phyloP scores from a whole-genome alignment of 2,329 filamentous ascomycete genomes.

The Diaporthe nobilis region DNA sequence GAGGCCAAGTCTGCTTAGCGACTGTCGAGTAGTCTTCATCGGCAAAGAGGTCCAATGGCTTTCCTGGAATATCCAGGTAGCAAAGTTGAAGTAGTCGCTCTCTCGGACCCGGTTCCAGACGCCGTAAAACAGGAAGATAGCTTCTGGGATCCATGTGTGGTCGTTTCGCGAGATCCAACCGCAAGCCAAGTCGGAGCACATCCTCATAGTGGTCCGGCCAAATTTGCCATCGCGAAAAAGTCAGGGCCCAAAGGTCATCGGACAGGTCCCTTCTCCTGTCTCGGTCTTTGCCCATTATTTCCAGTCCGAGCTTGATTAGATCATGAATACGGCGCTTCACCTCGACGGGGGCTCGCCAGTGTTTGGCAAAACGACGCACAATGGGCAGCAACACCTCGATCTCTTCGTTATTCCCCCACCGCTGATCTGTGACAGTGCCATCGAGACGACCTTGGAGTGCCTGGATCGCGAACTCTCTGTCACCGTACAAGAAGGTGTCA shows the following conservation, averaged over 20 bases:
- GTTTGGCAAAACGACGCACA: background rate
- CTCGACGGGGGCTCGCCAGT: background rate
- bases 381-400: conserved; percentile 19
- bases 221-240: conserved; percentile 26
- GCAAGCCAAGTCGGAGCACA: conserved; percentile 8
- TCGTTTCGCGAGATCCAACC: conserved; percentile 1
- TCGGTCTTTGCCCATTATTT: background rate
- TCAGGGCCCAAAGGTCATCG: conserved; percentile 1
- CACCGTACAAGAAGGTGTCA: background rate
- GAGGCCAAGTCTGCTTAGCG: conserved; percentile 20
- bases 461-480: conserved; percentile 22
- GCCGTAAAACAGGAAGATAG: conserved; percentile 7
- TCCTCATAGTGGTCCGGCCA: conserved; percentile 27
- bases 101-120: background rate
- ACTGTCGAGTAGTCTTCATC: background rate
- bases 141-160: background rate
- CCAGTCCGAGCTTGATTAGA: conserved; percentile 23
- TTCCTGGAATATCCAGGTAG: conserved; percentile 27
- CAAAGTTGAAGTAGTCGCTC: conserved; percentile 23
- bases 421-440: conserved; percentile 16
- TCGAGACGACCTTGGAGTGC: conserved; percentile 28
- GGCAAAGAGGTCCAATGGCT: conserved; percentile 16
- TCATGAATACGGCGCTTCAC: background rate
- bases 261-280: background rate
- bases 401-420: conserved; percentile 9